Conservation (phyloP, 208 protist species). For the Trypanosoma melophagium region DNA sequence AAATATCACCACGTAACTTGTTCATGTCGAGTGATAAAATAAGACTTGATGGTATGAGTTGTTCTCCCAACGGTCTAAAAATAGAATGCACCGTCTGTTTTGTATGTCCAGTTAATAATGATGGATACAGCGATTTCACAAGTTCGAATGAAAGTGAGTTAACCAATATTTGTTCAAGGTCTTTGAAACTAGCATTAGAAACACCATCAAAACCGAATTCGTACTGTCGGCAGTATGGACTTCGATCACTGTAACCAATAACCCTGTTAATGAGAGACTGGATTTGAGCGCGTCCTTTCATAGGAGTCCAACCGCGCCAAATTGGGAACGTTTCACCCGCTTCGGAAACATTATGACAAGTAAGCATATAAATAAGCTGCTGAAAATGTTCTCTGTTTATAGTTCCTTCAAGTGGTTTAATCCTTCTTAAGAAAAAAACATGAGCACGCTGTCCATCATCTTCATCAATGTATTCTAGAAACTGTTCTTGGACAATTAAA, state of each 20-base stretch:
- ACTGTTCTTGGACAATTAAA: constrained; percentile 74
- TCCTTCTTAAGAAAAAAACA: constrained; percentile 79
- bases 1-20: constrained; percentile 20
- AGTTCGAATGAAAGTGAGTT: constrained; percentile 66
- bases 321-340: constrained; percentile 59
- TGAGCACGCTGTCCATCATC: constrained; percentile 72
- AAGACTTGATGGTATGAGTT: constrained; percentile 58
- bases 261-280: constrained; percentile 52
- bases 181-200: constrained; percentile 17
- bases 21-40: constrained; percentile 60
- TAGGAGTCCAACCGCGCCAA: constrained; percentile 73
- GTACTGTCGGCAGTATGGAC: constrained; percentile 61
- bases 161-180: constrained; percentile 47
- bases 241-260: constrained; percentile 40
- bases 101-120: constrained; percentile 17
- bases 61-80: constrained; percentile 34
- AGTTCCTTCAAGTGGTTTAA: constrained; percentile 75
- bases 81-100: constrained; percentile 24
- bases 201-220: constrained; percentile 25
- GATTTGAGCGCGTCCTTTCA: constrained; percentile 65
- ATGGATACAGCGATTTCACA: constrained; percentile 44
- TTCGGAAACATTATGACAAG: constrained; percentile 74
- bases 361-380: constrained; percentile 80
- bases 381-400: constrained; percentile 73
- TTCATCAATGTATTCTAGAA: constrained; percentile 81